These are phyloP conservation scores for Penicillium sp. DNA, from an alignment of 2,329 filamentous ascomycete genomes.

Conservation along the genomic window DNA sequence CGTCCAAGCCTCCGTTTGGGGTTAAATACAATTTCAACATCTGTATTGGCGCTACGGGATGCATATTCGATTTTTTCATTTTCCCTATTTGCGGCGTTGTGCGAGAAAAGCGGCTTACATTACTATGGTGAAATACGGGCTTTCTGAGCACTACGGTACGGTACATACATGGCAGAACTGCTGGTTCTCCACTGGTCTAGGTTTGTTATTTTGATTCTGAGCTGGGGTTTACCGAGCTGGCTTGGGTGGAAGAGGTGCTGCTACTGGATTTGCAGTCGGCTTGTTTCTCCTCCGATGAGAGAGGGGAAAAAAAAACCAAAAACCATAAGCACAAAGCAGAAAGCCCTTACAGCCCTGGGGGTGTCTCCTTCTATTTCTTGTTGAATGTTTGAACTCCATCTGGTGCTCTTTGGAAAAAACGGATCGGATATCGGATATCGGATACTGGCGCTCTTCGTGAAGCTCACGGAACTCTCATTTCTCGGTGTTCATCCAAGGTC, in stretches of 20 bases:
- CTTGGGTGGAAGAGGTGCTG: constrained; percentile 27
- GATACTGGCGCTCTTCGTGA: constrained; percentile 3
- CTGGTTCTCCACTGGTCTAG: constrained; percentile 4
- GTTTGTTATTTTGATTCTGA: constrained; percentile 5
- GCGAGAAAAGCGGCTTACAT: constrained; percentile 13
- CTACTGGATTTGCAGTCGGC: constrained; percentile 32
- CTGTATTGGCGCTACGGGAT: constrained; percentile 8
- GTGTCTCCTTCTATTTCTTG: constrained; percentile 9
- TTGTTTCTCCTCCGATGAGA: neutral
- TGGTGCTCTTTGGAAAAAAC: neutral
- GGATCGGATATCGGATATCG: neutral
- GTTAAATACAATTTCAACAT: constrained; percentile 51
- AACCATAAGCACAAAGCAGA: neutral
- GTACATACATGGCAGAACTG: constrained; percentile 29
- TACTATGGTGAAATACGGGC: constrained; percentile 4
- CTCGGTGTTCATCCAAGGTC: constrained; percentile 1
- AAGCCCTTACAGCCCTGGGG: neutral
- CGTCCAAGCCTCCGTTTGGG: constrained; percentile 92
- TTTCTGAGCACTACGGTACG: constrained; percentile 28
- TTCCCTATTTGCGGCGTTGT: constrained; percentile 29
- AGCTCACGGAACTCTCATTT: constrained; percentile 2
- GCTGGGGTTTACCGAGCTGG: constrained; percentile 16
- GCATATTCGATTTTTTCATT: constrained; percentile 17
- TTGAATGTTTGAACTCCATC: neutral
- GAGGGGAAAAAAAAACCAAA: neutral